A percentile compares a stretch with the other conserved stretches of the same genome.
Evolutionary conservation across 2,329 filamentous ascomycete genomes (phyloP).

Genomic region (Verticillium longisporum): DNA sequence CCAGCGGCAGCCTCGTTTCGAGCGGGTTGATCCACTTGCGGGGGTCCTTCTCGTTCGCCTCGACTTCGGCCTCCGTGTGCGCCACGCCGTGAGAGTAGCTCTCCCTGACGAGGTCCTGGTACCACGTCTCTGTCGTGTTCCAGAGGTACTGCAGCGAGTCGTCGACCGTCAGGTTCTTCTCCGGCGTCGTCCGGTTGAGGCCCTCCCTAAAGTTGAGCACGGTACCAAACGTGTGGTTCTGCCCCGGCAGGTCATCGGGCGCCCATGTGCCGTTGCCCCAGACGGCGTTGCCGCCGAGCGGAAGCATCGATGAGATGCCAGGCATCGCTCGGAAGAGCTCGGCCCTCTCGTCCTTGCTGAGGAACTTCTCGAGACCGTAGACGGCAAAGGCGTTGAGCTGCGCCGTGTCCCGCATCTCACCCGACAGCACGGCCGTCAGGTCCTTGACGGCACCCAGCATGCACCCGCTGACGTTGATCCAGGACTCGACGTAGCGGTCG

Average conservation of each 20-base stretch:
- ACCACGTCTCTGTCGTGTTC: conserved; percentile 79
- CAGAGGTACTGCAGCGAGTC: conserved; percentile 74
- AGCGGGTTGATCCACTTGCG: conserved; percentile 93
- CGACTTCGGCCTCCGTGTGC: conserved; percentile 70
- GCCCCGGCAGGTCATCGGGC: conserved; percentile 74
- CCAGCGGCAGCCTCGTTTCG: conserved; percentile 78
- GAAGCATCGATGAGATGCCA: conserved; percentile 92
- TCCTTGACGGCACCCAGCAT: conserved; percentile 95
- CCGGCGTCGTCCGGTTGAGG: conserved; percentile 56
- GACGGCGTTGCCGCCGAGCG: conserved; percentile 86
- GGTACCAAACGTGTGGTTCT: conserved; percentile 68
- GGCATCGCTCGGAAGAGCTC: conserved; percentile 97
- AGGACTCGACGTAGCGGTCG: conserved; percentile 80
- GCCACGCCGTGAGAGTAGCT: conserved; percentile 89
- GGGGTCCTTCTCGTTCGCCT: conserved; percentile 69
- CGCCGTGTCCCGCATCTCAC: conserved; percentile 97
- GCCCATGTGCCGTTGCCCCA: conserved; percentile 88
- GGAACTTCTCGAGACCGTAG: conserved; percentile 92
- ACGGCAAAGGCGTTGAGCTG: conserved; percentile 95
- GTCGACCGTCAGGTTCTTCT: conserved; percentile 72
- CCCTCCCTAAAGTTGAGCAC: conserved; percentile 75
- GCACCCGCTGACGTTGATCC: conserved; percentile 97
- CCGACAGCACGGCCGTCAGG: conserved; percentile 81
- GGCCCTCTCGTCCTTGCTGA: conserved; percentile 82
- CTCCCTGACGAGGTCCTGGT: conserved; percentile 60